phyloP scores from a whole-genome alignment of 2,329 filamentous ascomycete genomes.

The Albophoma yamanashiensis region DNA sequence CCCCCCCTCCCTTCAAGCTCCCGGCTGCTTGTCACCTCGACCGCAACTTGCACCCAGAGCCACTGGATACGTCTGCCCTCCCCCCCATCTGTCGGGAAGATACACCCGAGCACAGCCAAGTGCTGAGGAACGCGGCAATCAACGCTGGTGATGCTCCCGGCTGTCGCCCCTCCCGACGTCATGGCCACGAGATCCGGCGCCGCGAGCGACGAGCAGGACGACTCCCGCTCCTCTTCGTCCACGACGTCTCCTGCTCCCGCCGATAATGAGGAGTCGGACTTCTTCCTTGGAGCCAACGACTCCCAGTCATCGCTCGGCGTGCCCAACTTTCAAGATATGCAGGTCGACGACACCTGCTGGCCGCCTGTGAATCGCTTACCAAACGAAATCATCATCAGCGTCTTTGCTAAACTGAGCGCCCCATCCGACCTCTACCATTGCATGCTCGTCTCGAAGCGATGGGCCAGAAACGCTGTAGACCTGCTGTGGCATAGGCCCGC shows the following conservation, averaged over 20 bases:
- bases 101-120: neutral
- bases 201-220: conserved; percentile 28
- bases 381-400: conserved; percentile 86
- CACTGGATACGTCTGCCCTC: neutral
- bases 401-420: conserved; percentile 74
- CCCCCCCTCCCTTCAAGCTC: neutral
- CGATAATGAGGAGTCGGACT: conserved; percentile 88
- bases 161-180: conserved; percentile 6
- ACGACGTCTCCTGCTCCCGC: conserved; percentile 65
- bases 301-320: conserved; percentile 85
- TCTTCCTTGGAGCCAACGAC: conserved; percentile 81
- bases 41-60: neutral
- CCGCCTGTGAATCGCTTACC: conserved; percentile 80
- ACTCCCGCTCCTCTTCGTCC: conserved; percentile 53
- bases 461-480: conserved; percentile 87
- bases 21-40: neutral
- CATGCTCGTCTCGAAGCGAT: conserved; percentile 89
- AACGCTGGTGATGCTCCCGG: conserved; percentile 6
- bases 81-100: neutral
- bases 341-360: conserved; percentile 54
- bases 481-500: conserved; percentile 90
- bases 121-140: neutral
- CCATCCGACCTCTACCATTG: conserved; percentile 72
- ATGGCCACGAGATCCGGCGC: conserved; percentile 10
- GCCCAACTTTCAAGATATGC: conserved; percentile 66